Evolutionary conservation across 2,329 filamentous ascomycete species (phyloP), one percentile per base, ranked within the genome.

Genomic region (Berkeleyomyces basicola): DNA sequence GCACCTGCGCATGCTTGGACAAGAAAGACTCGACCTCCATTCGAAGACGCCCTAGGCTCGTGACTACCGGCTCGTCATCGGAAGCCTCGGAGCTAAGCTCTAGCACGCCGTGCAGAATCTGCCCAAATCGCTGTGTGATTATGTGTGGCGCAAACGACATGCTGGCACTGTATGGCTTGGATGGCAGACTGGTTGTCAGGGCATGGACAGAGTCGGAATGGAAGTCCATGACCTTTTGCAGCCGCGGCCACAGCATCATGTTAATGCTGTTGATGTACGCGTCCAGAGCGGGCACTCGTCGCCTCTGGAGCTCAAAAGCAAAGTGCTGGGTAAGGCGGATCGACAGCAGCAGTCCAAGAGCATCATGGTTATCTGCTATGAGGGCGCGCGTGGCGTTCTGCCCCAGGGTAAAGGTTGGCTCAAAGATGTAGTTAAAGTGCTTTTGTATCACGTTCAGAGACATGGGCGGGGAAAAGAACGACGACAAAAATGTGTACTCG

Each of bases 171-270:
- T 71, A 74, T 46, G 74, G 74, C 40, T 72, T 74, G 7, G 70
- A 77, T 69, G 71, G 83, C 70, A 77, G 79, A 63, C 69, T 76
- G 72, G 71, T 84, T 64, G 72, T 85, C 70, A 78, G 78, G 71
- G 70, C 80, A 60, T 86, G 87, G 43, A 99, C 80, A 0, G 89
- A 95, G 61, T 96, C 90, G 74, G 88, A 90, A 71, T 99, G 93
- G 62, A 86, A 81, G 71, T 96, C 91, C 84, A 99, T 95, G 68
- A 96, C 85, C 63, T 89, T 82, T 73, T 99, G 95, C 69, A 99
- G 88, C 36, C 92, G 86, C 6, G 93, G 93, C 93, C 93, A 99
- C 4, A 99, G 82, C 2, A 93, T 82, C 90, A 99, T 99, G 70
- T 87, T 91, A 4, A 90, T 95, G 55, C 84, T 91, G 71, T 99